Conservation (phyloP, 805 yeast species). For the Grigorovia humatica region DNA sequence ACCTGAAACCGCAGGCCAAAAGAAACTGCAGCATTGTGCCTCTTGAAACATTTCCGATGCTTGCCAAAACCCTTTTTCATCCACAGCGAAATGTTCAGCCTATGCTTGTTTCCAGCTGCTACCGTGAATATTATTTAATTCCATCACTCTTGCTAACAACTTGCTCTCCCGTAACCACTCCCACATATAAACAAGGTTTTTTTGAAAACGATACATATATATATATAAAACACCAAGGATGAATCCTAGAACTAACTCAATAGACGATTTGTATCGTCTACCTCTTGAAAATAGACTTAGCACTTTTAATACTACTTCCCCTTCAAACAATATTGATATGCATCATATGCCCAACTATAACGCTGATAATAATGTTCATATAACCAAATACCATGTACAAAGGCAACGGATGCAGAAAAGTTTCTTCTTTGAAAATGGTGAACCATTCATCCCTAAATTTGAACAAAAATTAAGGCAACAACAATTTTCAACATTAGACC, state of each 20-base stretch:
- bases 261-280: slow-evolving; percentile 1
- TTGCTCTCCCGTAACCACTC: not conserved
- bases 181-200: not conserved
- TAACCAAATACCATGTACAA: slow-evolving; percentile 19
- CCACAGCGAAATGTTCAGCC: too few relatives aligned
- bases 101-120: not conserved
- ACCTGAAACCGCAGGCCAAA: not conserved
- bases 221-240: not conserved
- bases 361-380: slow-evolving; percentile 7
- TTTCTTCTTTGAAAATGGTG: slow-evolving; percentile 27
- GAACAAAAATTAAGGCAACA: not conserved
- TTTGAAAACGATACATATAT: too few relatives aligned
- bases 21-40: not conserved
- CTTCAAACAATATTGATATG: not conserved
- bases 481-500: not conserved
- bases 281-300: not conserved
- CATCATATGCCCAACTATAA: too few relatives aligned
- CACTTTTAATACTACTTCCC: not conserved
- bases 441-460: slow-evolving; percentile 23
- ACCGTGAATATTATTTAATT: not conserved
- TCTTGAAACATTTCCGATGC: not conserved
- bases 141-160: not conserved
- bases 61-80: not conserved
- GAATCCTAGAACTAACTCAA: slow-evolving; percentile 5
- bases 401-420: slow-evolving; percentile 20